phyloP scores from a whole-genome alignment of 2,329 filamentous ascomycete species.

The Rutstroemia sp. region DNA sequence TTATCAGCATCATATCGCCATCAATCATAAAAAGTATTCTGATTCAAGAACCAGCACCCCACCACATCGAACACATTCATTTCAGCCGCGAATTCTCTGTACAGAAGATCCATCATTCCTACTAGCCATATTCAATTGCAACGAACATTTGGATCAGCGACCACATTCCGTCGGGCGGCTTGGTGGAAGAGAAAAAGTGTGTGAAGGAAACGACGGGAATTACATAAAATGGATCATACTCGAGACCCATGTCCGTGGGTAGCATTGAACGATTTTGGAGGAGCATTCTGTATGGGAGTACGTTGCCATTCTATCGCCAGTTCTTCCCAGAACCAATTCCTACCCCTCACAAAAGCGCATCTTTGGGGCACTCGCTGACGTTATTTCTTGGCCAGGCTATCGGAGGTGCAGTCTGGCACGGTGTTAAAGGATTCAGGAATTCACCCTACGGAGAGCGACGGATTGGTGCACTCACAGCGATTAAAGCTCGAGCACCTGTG shows the following conservation, averaged over 20 bases:
- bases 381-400: slow-evolving; percentile 46
- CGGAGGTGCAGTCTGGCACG: slow-evolving; percentile 86
- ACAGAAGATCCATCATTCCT: no score
- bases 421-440: slow-evolving; percentile 89
- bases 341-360: not conserved
- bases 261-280: slow-evolving; percentile 93
- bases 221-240: slow-evolving; percentile 74
- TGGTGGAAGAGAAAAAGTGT: no score
- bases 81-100: no score
- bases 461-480: slow-evolving; percentile 91
- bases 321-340: not conserved
- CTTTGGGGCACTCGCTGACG: slow-evolving; percentile 14
- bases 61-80: not conserved
- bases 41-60: not conserved
- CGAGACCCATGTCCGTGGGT: slow-evolving; percentile 97
- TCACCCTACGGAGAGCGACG: slow-evolving; percentile 87
- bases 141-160: no score
- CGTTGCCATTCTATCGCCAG: slow-evolving; percentile 31
- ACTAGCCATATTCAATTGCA: no score
- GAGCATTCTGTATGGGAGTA: slow-evolving; percentile 95
- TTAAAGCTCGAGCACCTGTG: slow-evolving; percentile 94
- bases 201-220: not conserved
- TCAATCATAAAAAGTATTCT: slow-evolving; percentile 3
- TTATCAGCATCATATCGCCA: slow-evolving; percentile 8
- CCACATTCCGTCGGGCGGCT: no score